A percentile compares a stretch with the other conserved stretches of the same genome.
Evolutionary conservation across 2,329 filamentous ascomycete species (phyloP).

Genomic region (Aspergillus glaucus): DNA sequence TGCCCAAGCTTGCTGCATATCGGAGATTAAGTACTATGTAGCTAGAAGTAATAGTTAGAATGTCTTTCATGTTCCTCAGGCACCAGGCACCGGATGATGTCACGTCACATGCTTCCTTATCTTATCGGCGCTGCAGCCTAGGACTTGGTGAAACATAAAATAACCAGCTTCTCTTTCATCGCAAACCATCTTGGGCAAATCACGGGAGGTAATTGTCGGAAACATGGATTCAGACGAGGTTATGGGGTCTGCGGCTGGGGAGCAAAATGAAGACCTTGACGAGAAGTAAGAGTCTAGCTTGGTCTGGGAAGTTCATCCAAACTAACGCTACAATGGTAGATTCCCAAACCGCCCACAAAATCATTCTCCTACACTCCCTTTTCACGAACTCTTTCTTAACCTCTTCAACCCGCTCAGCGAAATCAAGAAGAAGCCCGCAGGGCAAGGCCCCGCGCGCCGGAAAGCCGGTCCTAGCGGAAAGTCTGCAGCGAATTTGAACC

Average conservation of each 20-base stretch:
- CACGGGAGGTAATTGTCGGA: background rate
- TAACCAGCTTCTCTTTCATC: conserved; percentile 6
- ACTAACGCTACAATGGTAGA: conserved; percentile 36
- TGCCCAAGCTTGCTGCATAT: no score
- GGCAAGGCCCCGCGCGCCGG: conserved; percentile 47
- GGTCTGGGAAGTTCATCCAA: no score
- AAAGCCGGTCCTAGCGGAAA: conserved; percentile 56
- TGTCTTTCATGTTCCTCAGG: background rate
- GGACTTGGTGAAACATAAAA: conserved; percentile 2
- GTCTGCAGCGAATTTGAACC: conserved; percentile 48
- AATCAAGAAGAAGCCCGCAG: conserved; percentile 65
- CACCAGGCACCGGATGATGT: conserved; percentile 7
- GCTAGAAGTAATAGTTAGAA: no score
- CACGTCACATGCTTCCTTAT: conserved; percentile 21
- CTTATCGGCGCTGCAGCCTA: conserved; percentile 24
- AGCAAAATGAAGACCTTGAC: conserved; percentile 23
- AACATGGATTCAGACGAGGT: conserved; percentile 27
- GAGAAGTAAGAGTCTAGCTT: conserved; percentile 19
- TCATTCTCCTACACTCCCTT: conserved; percentile 69
- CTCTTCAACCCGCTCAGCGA: conserved; percentile 78
- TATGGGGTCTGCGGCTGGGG: conserved; percentile 10
- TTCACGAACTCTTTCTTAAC: conserved; percentile 68
- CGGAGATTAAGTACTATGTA: no score
- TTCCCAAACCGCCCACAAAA: conserved; percentile 81
- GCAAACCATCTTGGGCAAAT: background rate